Base-by-base conservation (phyloP, 2,329 filamentous ascomycete genomes). In the Lachnellula subtilissima region DNA sequence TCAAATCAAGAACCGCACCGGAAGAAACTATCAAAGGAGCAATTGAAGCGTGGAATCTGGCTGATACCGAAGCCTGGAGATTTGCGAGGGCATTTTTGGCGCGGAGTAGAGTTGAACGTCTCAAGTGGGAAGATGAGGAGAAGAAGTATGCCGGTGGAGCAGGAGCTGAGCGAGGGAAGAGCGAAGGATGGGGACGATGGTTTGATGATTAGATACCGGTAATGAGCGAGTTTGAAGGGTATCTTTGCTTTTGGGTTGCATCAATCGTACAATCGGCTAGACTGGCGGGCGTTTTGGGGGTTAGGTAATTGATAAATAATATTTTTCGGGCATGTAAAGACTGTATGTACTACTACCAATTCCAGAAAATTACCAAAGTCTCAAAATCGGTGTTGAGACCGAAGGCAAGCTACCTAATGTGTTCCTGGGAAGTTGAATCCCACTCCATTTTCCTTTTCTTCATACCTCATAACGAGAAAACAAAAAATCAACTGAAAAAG, bases 1-100 rank as follows among this genome's bases (percentile, higher is more conserved):
- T 69, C n/a, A 65, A 67, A 50, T 76, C 71, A 59, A 76, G 76
- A 62, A 67, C 72, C 4, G 70, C 72, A 0, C 67, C 72, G 4
- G 76, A 82, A 48, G 70, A 78, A 4, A 71, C 72, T 49, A 60
- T 83, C n/a, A 76, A 77, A 6, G 72, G 76, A 22, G 82, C 80
- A 5, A 73, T 84, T n/a, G 83, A 86, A 68, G 80, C 82, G 11
- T 86, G 83, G 83, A 85, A 83, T 67, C 69, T 91, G 61, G 87
- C 84, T 0, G 89, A 93, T 65, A 86, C 85, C 1, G 88, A 93
- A 71, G 84, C 84, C 1, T 93, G 88, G 88, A 83, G 82, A 65
- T 92, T 92, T 67, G 79, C 85, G 5, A 75, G 85, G 39, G 87
- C 88, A 0, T 90, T 81, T 61, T 74, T 84, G 50, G 87, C 86